Base-by-base conservation (phyloP, 768 basidiomycete genomes). In the Goffeauzyma gilvescens region DNA sequence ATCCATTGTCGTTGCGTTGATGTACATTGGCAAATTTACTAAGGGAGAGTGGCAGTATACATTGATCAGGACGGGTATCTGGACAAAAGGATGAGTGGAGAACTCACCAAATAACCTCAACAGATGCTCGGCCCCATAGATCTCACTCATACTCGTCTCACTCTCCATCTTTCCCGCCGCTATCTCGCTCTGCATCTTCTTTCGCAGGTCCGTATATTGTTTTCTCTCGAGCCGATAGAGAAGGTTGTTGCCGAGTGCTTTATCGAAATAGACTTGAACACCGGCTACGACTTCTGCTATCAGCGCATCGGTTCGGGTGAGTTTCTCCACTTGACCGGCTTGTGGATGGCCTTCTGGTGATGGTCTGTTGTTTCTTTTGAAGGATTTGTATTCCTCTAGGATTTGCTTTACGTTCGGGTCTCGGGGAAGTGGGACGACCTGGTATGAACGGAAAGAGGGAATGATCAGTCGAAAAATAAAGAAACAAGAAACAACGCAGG, bases 51-150 rank as follows among this genome's bases (percentile, higher is more conserved):
- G 26, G 14, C 4, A 23, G 9, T 10, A 35, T 8, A 18, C 18
- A 35, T 35, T 35, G 8, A 8, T 8, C 10, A 9, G 8, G n/a
- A n/a, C n/a, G n/a, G n/a, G n/a, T n/a, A n/a, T n/a, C n/a, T n/a
- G n/a, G n/a, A n/a, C n/a, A n/a, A n/a, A n/a, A n/a, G n/a, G n/a
- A n/a, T n/a, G n/a, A n/a, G 26, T 21, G 13, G 32, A 31, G 22
- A 37, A 69, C 75, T 44, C 49, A 90, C 90, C 90, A 41, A 96
- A 68, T 75, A 96, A 79, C 39, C 90, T 69, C 48, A 95, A 59
- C 3, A 98, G 60, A 64, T 98, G 93, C 57, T 96, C 90, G 5
- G 83, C 87, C 1, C 90, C 93, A 55, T 96, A 96, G 6, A 95
- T 71, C 39, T 73, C 67, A 58, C 82, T 85, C 79, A 93, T 83